Evolutionary conservation across 331 rosid genomes (phyloP).

Genomic region (Phaseolus coccineus): DNA sequence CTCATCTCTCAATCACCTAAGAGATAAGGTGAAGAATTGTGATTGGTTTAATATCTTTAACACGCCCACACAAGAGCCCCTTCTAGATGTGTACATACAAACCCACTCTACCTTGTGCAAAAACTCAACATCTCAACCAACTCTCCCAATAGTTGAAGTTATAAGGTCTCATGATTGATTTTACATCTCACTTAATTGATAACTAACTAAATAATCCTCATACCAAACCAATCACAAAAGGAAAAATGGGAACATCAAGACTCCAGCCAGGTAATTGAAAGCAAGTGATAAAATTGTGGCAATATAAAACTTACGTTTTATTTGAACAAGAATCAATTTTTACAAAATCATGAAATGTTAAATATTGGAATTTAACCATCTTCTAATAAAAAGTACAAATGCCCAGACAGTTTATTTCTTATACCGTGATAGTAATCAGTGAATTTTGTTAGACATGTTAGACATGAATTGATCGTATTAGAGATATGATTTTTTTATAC

Average conservation of each 20-base stretch:
- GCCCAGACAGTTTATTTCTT: too few relatives aligned
- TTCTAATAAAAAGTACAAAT: too few relatives aligned
- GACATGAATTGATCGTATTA: too few relatives aligned
- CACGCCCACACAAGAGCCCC: background rate
- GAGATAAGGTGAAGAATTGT: background rate
- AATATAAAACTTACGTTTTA: background rate
- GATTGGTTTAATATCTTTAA: background rate
- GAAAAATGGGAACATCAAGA: background rate
- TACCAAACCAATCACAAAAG: background rate
- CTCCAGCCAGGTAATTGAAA: background rate
- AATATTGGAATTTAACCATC: too few relatives aligned
- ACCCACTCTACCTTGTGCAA: background rate
- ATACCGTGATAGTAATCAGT: too few relatives aligned
- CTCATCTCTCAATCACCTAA: background rate
- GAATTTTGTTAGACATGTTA: too few relatives aligned
- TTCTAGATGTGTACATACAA: background rate
- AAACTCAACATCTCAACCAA: background rate
- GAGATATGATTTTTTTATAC: too few relatives aligned
- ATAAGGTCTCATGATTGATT: background rate
- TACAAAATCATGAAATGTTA: too few relatives aligned
- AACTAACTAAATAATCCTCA: conserved; percentile 19
- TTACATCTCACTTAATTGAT: background rate
- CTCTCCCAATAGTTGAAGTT: background rate
- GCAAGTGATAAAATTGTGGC: background rate
- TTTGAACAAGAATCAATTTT: too few relatives aligned